phyloP scores from a whole-genome alignment of 2,329 filamentous ascomycete species.

The Conoideocrella luteorostrata region DNA sequence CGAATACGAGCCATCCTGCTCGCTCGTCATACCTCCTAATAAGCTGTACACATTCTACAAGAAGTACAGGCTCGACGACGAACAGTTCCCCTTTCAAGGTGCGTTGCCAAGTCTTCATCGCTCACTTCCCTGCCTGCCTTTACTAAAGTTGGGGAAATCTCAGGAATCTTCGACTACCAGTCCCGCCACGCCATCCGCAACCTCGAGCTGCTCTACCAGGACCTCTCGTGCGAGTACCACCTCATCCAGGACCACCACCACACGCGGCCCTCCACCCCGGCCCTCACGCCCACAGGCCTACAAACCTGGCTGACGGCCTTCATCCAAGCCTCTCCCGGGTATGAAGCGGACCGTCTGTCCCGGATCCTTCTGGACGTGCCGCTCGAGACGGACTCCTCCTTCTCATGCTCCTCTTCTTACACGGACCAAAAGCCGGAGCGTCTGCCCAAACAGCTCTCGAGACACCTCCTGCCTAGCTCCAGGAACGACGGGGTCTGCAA shows the following conservation, averaged over 20 bases:
- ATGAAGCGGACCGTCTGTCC: slow-evolving; percentile 64
- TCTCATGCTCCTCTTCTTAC: too few relatives aligned
- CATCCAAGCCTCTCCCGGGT: slow-evolving; percentile 69
- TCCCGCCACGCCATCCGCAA: slow-evolving; percentile 18
- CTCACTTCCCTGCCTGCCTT: too few relatives aligned
- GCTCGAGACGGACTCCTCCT: slow-evolving; percentile 41
- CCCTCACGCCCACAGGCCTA: slow-evolving; percentile 62
- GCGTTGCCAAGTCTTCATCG: too few relatives aligned
- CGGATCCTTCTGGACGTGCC: slow-evolving; percentile 64
- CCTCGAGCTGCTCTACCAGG: slow-evolving; percentile 45
- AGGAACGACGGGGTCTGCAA: slow-evolving; percentile 53
- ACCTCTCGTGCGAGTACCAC: slow-evolving; percentile 55
- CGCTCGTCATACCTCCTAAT: slow-evolving; percentile 63
- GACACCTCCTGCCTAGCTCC: slow-evolving; percentile 60
- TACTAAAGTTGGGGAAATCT: slow-evolving; percentile 11
- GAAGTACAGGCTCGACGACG: slow-evolving; percentile 55
- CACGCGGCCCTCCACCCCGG: slow-evolving; percentile 53
- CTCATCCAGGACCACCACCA: slow-evolving; percentile 48
- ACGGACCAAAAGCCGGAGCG: slow-evolving; percentile 64
- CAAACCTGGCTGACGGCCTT: slow-evolving; percentile 65
- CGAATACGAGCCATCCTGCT: slow-evolving; percentile 24
- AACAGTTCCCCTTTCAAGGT: slow-evolving; percentile 65
- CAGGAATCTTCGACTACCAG: slow-evolving; percentile 47
- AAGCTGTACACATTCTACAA: slow-evolving; percentile 73
- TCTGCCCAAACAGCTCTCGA: slow-evolving; percentile 72